Evolutionary conservation across 2,329 filamentous ascomycete species (phyloP).

Genomic region (Epicoccum sorghinum): DNA sequence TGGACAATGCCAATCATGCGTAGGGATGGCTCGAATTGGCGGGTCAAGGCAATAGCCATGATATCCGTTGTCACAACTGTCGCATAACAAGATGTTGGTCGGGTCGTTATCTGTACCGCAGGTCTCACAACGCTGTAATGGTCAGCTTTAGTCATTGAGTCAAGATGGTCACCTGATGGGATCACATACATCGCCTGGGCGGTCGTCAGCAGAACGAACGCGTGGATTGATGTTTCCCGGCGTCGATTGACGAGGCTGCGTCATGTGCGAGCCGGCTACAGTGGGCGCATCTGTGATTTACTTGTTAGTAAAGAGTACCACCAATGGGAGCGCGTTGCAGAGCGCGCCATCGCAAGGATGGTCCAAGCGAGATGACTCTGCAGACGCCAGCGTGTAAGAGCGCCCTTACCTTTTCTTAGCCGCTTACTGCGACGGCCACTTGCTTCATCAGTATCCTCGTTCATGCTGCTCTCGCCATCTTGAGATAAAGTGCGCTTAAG

Average conservation of each 20-base stretch:
- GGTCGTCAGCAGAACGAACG: conserved; percentile 60
- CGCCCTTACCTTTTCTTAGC: conserved; percentile 76
- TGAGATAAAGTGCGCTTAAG: conserved; percentile 75
- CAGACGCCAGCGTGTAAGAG: conserved; percentile 17
- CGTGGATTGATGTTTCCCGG: conserved; percentile 65
- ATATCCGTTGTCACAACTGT: conserved; percentile 88
- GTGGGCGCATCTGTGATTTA: conserved; percentile 67
- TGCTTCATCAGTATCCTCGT: conserved; percentile 59
- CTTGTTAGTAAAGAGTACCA: conserved; percentile 29
- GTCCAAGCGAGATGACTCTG: conserved; percentile 18
- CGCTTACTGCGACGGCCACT: conserved; percentile 82
- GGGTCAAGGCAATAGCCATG: conserved; percentile 91
- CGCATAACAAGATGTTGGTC: conserved; percentile 77
- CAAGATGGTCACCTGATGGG: not conserved
- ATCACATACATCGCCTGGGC: conserved; percentile 62
- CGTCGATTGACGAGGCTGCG: conserved; percentile 81
- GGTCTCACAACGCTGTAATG: conserved; percentile 75
- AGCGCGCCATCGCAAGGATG: conserved; percentile 11
- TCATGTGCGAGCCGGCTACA: conserved; percentile 96
- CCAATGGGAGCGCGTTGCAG: conserved; percentile 23
- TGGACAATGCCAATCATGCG: conserved; percentile 94
- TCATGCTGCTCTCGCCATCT: conserved; percentile 62
- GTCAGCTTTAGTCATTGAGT: conserved; percentile 34
- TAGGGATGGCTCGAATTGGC: conserved; percentile 75
- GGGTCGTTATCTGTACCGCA: conserved; percentile 81